Conservation (phyloP, 352 stramenopile species). For the Globisporangium rhizosaccharum region DNA sequence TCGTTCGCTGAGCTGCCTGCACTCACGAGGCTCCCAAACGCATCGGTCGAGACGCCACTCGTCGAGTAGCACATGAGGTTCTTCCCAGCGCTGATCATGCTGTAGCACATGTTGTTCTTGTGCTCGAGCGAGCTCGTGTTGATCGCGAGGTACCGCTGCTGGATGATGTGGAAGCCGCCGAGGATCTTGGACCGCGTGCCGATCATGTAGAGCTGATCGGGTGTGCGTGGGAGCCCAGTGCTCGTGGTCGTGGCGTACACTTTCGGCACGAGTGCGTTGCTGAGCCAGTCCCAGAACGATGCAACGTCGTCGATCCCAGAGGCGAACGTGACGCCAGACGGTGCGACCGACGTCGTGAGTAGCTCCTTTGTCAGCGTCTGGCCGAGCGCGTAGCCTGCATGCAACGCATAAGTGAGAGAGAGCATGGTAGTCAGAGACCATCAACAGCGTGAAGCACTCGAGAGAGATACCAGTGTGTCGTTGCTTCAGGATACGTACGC, state of each 20-base stretch:
- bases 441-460: background rate
- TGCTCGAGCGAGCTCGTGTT: slow-evolving; percentile 37
- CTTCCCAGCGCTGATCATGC: slow-evolving; percentile 28
- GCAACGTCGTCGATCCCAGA: slow-evolving; percentile 29
- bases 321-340: slow-evolving; percentile 34
- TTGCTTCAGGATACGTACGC: slow-evolving; percentile 23
- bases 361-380: slow-evolving; percentile 46
- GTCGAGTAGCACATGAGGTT: slow-evolving; percentile 36
- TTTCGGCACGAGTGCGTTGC: slow-evolving; percentile 40
- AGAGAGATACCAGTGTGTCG: background rate
- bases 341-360: slow-evolving; percentile 28
- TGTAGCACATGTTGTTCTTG: slow-evolving; percentile 46
- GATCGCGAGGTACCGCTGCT: slow-evolving; percentile 40
- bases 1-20: slow-evolving; percentile 14
- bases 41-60: slow-evolving; percentile 22
- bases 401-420: too few species aligned
- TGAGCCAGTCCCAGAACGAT: slow-evolving; percentile 59
- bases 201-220: slow-evolving; percentile 42
- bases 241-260: slow-evolving; percentile 34
- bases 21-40: slow-evolving; percentile 35
- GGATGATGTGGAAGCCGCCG: slow-evolving; percentile 57
- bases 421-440: background rate
- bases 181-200: slow-evolving; percentile 55
- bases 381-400: slow-evolving; percentile 12
- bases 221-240: slow-evolving; percentile 10